Conservation (phyloP, 768 basidiomycete species). For the Tulasnella sp. region DNA sequence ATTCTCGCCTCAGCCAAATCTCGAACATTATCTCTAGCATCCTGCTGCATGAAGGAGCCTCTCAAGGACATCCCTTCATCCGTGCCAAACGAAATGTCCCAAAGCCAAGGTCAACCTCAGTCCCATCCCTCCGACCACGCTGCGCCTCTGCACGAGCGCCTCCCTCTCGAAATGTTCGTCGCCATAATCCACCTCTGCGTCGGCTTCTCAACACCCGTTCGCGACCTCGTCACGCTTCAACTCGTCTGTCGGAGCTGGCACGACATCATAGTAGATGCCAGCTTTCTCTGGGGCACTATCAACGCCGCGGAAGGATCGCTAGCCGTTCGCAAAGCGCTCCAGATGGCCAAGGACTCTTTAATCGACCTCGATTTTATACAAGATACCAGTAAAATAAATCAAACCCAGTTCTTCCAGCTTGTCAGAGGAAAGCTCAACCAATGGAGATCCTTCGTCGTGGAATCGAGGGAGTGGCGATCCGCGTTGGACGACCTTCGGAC, state of each 20-base stretch:
- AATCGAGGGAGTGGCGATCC: background rate
- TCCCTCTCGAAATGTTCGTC: background rate
- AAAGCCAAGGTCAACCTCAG: too few species aligned
- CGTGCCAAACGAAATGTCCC: too few species aligned
- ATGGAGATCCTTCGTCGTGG: background rate
- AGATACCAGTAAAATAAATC: background rate
- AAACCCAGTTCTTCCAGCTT: background rate
- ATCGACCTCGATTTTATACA: background rate
- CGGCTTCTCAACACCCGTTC: background rate
- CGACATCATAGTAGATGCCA: background rate
- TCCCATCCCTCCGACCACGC: too few species aligned
- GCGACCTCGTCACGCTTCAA: background rate
- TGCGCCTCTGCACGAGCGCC: background rate
- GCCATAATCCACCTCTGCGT: background rate
- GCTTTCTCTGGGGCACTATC: background rate
- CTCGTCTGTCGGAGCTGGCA: background rate
- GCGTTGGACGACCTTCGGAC: background rate
- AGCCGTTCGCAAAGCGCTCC: background rate
- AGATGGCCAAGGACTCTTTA: background rate
- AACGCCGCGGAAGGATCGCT: background rate
- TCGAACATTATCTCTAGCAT: too few species aligned
- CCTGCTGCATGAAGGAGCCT: too few species aligned
- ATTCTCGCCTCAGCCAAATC: too few species aligned
- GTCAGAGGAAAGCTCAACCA: background rate
- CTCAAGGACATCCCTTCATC: too few species aligned